phyloP scores from a whole-genome alignment of 768 basidiomycete species.

The Chalciporus piperatus region DNA sequence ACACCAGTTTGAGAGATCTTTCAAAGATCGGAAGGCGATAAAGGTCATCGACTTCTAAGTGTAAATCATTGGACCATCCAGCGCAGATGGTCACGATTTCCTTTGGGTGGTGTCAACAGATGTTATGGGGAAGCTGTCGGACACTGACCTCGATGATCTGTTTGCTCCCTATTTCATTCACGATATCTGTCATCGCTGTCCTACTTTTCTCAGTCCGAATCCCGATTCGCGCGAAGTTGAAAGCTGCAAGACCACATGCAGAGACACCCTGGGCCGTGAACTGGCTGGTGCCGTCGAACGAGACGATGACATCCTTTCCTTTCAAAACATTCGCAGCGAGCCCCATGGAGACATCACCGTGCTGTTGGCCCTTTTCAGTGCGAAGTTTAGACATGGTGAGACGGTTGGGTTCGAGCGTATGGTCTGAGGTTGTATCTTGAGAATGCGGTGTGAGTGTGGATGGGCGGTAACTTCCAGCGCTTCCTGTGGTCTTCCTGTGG shows the following conservation, averaged over 20 bases:
- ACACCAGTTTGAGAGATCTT: conserved; percentile 34
- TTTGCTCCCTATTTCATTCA: conserved; percentile 22
- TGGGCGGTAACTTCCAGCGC: no score
- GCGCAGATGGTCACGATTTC: conserved; percentile 56
- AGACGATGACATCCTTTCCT: conserved; percentile 40
- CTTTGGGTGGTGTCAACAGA: conserved; percentile 27
- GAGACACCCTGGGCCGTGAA: conserved; percentile 47
- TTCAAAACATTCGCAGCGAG: conserved; percentile 17
- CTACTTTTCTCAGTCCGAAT: conserved; percentile 30
- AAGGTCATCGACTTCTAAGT: conserved; percentile 59
- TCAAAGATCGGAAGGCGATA: conserved; percentile 47
- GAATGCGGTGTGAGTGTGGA: no score
- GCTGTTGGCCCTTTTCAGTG: background rate
- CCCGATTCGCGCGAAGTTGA: conserved; percentile 59
- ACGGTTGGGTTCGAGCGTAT: no score
- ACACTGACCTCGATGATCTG: conserved; percentile 27
- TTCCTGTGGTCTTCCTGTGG: no score
- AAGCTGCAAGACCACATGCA: conserved; percentile 63
- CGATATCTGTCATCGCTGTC: conserved; percentile 7
- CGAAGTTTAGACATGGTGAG: background rate
- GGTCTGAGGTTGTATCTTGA: no score
- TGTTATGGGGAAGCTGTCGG: background rate
- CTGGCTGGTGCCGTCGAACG: conserved; percentile 53
- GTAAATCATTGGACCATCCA: conserved; percentile 49
- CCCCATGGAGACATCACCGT: background rate